phyloP scores from a whole-genome alignment of 192 early-diverging fungal species.

The Backusella psychrophila region DNA sequence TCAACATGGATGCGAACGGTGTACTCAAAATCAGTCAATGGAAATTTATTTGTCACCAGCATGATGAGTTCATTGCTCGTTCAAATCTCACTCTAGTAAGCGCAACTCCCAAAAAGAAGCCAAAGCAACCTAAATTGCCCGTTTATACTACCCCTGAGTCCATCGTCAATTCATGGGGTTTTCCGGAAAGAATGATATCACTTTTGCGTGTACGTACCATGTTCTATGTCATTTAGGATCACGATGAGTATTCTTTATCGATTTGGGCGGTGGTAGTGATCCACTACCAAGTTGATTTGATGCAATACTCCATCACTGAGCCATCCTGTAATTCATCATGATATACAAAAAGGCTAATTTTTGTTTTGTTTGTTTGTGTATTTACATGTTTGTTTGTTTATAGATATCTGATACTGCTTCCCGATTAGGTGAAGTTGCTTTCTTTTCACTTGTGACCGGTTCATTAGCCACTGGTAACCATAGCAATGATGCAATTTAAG shows the following conservation, averaged over 20 bases:
- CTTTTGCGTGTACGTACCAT: conserved; percentile 11
- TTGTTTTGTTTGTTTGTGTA: background rate
- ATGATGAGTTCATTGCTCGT: conserved; percentile 19
- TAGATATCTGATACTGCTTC: conserved; percentile 8
- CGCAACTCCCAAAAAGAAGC: background rate
- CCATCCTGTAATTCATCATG: background rate
- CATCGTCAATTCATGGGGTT: conserved; percentile 13
- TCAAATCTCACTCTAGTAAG: background rate
- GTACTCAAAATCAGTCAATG: conserved; percentile 8
- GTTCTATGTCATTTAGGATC: background rate
- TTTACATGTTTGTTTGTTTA: background rate
- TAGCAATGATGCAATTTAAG: background rate
- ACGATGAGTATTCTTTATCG: too few relatives aligned
- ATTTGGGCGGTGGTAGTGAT: background rate
- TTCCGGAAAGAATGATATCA: conserved; percentile 4
- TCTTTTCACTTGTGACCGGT: conserved; percentile 17
- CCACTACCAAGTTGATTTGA: background rate
- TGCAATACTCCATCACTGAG: too few relatives aligned
- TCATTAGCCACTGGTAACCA: conserved; percentile 3
- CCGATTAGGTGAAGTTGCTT: conserved; percentile 16
- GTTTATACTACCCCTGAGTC: background rate
- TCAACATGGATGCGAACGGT: background rate
- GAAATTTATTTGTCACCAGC: conserved; percentile 15
- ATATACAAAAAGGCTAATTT: background rate
- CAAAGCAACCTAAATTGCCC: background rate